Evolutionary conservation across 2,329 filamentous ascomycete species (phyloP).

Genomic region (Fulvia fulva): DNA sequence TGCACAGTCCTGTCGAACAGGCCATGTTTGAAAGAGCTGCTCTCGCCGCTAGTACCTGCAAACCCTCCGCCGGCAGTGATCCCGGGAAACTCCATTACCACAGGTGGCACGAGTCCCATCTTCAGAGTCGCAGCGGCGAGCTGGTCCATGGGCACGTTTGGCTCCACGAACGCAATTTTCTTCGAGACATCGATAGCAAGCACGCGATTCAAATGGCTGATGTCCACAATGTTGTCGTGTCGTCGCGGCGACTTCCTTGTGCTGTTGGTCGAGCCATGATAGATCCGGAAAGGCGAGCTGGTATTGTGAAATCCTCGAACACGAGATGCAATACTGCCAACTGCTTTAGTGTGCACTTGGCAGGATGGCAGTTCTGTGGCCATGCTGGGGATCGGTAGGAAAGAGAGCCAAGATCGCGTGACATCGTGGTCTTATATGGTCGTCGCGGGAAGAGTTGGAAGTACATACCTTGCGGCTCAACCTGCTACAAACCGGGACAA

Average conservation of each 20-base stretch:
- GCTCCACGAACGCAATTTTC: conserved; percentile 55
- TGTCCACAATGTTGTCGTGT: conserved; percentile 45
- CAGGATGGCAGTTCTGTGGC: conserved; percentile 2
- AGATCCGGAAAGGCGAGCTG: conserved; percentile 49
- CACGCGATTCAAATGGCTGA: conserved; percentile 43
- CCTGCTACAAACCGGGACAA: neutral
- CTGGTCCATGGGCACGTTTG: conserved; percentile 64
- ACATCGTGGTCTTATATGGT: neutral
- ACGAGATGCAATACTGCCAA: neutral
- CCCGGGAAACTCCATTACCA: conserved; percentile 68
- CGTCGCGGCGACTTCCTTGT: conserved; percentile 32
- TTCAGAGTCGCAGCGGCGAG: conserved; percentile 55
- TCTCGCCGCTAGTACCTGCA: conserved; percentile 63
- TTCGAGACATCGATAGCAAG: conserved; percentile 39
- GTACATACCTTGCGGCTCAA: neutral
- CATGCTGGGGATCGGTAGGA: neutral
- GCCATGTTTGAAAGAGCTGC: conserved; percentile 61
- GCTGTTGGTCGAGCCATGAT: conserved; percentile 55
- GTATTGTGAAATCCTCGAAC: conserved; percentile 41
- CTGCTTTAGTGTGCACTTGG: neutral
- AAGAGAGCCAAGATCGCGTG: neutral
- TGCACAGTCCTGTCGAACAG: conserved; percentile 62
- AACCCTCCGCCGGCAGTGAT: conserved; percentile 67
- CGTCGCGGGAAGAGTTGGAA: neutral
- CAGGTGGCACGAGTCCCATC: conserved; percentile 55